Conservation (phyloP, 352 stramenopile species). For the Albugo candida region DNA sequence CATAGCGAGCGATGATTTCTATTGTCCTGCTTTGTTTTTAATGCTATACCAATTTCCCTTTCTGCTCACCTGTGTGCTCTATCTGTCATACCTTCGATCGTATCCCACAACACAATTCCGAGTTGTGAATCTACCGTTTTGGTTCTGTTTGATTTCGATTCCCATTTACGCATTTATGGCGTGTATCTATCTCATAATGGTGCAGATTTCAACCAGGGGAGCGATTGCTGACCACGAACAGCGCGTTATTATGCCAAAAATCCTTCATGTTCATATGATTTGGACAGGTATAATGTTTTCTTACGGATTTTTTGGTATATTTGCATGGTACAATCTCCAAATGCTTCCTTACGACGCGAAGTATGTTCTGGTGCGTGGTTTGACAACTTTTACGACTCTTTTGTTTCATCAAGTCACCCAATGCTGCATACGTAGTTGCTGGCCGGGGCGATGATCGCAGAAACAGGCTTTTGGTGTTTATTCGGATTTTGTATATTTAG, state of each 20-base stretch:
- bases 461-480: conserved; percentile 28
- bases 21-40: conserved; percentile 60
- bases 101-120: conserved; percentile 20
- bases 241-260: conserved; percentile 62
- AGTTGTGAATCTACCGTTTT: conserved; percentile 38
- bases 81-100: conserved; percentile 34
- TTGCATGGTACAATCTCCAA: conserved; percentile 45
- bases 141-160: conserved; percentile 14
- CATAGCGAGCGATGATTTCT: conserved; percentile 72
- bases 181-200: conserved; percentile 43
- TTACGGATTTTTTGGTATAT: conserved; percentile 34
- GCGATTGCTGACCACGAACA: conserved; percentile 73
- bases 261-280: conserved; percentile 56
- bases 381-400: neutral
- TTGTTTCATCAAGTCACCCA: no score
- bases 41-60: conserved; percentile 60
- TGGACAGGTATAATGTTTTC: conserved; percentile 44
- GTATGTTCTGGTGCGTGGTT: conserved; percentile 39
- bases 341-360: conserved; percentile 54
- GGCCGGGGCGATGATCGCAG: conserved; percentile 22
- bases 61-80: conserved; percentile 35
- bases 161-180: neutral
- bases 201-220: conserved; percentile 65
- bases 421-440: no score
- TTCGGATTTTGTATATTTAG: no score